A percentile compares a stretch with the other conserved stretches of the same genome.
These are phyloP conservation scores for Leucocoprinus sp. DNA, from an alignment of 768 basidiomycete species.

Conservation along the genomic window DNA sequence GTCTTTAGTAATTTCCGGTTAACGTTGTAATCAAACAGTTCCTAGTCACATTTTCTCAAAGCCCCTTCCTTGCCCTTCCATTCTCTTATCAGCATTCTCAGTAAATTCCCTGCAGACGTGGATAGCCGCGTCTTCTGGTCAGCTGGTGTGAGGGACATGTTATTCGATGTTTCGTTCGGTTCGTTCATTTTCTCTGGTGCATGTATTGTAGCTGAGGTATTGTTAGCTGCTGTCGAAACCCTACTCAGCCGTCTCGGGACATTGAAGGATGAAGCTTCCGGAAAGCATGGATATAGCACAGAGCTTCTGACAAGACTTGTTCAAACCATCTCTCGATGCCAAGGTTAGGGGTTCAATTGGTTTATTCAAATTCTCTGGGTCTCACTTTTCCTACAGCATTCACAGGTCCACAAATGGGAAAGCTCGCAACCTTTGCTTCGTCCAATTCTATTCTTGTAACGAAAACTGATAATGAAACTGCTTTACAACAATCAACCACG, in stretches of 20 bases:
- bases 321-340: slow-evolving; percentile 45
- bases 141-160: slow-evolving; percentile 45
- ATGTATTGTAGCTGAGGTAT: slow-evolving; percentile 7
- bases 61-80: slow-evolving; percentile 77
- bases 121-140: slow-evolving; percentile 77
- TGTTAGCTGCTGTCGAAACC: slow-evolving; percentile 3
- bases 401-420: slow-evolving; percentile 47
- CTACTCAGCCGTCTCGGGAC: slow-evolving; percentile 36
- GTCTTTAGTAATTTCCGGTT: slow-evolving; percentile 16
- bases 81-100: slow-evolving; percentile 63
- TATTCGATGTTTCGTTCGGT: slow-evolving; percentile 43
- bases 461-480: slow-evolving; percentile 7
- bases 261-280: slow-evolving; percentile 31
- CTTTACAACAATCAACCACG: too few relatives aligned
- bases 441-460: slow-evolving; percentile 14
- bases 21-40: slow-evolving; percentile 11
- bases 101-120: slow-evolving; percentile 70
- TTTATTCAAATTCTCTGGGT: neutral
- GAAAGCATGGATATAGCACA: slow-evolving; percentile 27
- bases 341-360: slow-evolving; percentile 32
- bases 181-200: slow-evolving; percentile 17
- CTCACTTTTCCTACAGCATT: slow-evolving; percentile 39
- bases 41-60: slow-evolving; percentile 79
- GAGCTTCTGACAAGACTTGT: slow-evolving; percentile 36
- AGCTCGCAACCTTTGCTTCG: slow-evolving; percentile 10